A percentile compares a stretch with the other conserved stretches of the same genome.
phyloP scores from a whole-genome alignment of 768 basidiomycete genomes.

The Heimioporus sp. region DNA sequence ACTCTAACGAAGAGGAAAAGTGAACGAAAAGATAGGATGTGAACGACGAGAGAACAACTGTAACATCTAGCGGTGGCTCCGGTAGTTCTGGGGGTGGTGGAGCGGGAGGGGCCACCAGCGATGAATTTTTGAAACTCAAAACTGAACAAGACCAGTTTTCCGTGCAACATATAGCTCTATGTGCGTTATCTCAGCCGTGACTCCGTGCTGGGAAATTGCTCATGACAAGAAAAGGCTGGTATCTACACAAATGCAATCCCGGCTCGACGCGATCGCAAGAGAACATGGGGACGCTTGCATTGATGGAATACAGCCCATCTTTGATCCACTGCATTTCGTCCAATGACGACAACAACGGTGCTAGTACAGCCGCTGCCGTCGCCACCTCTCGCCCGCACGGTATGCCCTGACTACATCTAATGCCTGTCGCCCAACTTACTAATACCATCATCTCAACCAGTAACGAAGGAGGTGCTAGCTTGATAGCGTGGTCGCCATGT shows the following conservation, averaged over 20 bases:
- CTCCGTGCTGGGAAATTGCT: constrained; percentile 87
- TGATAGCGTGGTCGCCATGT: too few species aligned
- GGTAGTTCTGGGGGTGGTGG: constrained; percentile 58
- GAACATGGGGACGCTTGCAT: constrained; percentile 95
- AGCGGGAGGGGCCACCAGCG: constrained; percentile 82
- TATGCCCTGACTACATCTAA: too few species aligned
- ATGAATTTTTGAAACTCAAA: constrained; percentile 97
- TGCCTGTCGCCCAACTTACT: too few species aligned
- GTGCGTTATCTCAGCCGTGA: constrained; percentile 96
- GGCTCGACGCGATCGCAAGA: constrained; percentile 81
- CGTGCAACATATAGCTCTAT: constrained; percentile 90
- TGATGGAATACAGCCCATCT: constrained; percentile 91
- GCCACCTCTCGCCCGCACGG: too few species aligned
- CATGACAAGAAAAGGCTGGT: constrained; percentile 85
- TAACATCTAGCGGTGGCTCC: too few species aligned
- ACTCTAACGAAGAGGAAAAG: too few species aligned
- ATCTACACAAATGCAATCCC: constrained; percentile 69
- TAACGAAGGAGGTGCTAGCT: too few species aligned
- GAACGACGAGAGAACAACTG: too few species aligned
- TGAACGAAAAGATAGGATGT: too few species aligned
- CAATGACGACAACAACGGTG: too few species aligned
- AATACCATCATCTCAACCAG: too few species aligned
- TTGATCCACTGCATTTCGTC: constrained; percentile 89
- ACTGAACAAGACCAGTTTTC: constrained; percentile 91
- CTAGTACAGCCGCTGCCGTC: too few species aligned